Evolutionary conservation across 176 grass and related monocot genomes (phyloP).

Genomic region (Bromus sterilis): DNA sequence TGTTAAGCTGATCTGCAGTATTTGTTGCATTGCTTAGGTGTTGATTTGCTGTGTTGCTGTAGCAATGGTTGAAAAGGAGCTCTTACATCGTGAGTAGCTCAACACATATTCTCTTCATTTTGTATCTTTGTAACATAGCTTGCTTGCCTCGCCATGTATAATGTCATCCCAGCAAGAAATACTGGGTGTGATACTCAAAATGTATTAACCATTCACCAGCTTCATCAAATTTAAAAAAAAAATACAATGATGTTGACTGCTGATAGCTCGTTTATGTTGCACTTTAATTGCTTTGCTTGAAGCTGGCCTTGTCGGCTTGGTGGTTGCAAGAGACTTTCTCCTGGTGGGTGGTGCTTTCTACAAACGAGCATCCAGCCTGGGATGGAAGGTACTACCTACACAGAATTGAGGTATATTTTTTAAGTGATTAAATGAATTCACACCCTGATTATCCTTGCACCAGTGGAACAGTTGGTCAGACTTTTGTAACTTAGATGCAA

Average conservation of each 20-base stretch:
- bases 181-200: background rate
- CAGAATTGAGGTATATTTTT: background rate
- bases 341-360: conserved; percentile 87
- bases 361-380: conserved; percentile 72
- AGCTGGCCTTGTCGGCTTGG: conserved; percentile 83
- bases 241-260: background rate
- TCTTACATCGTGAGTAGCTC: conserved; percentile 66
- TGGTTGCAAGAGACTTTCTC: conserved; percentile 71
- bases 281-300: conserved; percentile 15
- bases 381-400: conserved; percentile 67
- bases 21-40: conserved; percentile 49
- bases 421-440: background rate
- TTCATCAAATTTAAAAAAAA: background rate
- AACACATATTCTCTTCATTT: background rate
- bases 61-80: conserved; percentile 79
- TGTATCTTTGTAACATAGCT: background rate
- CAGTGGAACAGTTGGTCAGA: conserved; percentile 94
- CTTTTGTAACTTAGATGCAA: conserved; percentile 72
- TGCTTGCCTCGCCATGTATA: background rate
- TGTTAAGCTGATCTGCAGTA: background rate
- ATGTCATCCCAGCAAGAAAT: background rate
- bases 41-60: conserved; percentile 78
- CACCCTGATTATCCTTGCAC: background rate
- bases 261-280: background rate
- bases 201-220: background rate